A percentile compares a stretch with the other conserved stretches of the same genome.
These are phyloP conservation scores for Hebeloma cylindrosporum DNA, from an alignment of 768 basidiomycete genomes.

Conservation along the genomic window DNA sequence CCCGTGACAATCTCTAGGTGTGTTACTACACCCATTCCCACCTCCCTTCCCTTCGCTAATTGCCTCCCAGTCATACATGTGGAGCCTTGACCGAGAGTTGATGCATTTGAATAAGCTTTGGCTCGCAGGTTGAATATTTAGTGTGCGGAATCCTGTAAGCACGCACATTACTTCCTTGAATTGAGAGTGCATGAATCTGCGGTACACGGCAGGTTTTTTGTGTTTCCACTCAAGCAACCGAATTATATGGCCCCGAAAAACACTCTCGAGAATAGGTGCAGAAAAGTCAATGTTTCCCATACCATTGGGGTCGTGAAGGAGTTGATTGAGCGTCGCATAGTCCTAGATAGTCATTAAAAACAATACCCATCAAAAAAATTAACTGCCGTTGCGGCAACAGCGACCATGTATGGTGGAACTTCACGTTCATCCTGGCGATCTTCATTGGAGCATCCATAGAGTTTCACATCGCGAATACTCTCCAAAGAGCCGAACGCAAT, in stretches of 20 bases:
- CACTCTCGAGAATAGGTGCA: not conserved
- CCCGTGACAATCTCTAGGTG: too few relatives aligned
- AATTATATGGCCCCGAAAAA: slow-evolving; percentile 3
- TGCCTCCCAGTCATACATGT: too few relatives aligned
- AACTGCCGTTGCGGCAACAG: not conserved
- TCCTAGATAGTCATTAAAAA: not conserved
- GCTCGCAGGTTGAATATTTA: too few relatives aligned
- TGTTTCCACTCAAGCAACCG: slow-evolving; percentile 1
- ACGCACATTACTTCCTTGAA: slow-evolving; percentile 2
- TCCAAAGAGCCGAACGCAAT: not conserved
- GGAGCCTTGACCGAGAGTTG: too few relatives aligned
- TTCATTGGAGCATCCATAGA: not conserved
- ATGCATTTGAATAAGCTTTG: too few relatives aligned
- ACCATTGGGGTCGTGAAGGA: slow-evolving; percentile 5
- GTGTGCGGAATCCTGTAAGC: too few relatives aligned
- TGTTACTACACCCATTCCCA: too few relatives aligned
- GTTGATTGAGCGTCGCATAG: not conserved
- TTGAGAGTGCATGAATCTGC: slow-evolving; percentile 1
- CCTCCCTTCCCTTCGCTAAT: too few relatives aligned
- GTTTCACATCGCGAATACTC: not conserved
- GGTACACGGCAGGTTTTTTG: not conserved
- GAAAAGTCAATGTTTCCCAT: not conserved
- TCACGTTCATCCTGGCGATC: slow-evolving; percentile 1
- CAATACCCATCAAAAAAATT: not conserved
- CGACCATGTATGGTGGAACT: slow-evolving; percentile 2